Evolutionary conservation across 768 basidiomycete genomes (phyloP).

Genomic region (Candolleomyces aberdarensis): DNA sequence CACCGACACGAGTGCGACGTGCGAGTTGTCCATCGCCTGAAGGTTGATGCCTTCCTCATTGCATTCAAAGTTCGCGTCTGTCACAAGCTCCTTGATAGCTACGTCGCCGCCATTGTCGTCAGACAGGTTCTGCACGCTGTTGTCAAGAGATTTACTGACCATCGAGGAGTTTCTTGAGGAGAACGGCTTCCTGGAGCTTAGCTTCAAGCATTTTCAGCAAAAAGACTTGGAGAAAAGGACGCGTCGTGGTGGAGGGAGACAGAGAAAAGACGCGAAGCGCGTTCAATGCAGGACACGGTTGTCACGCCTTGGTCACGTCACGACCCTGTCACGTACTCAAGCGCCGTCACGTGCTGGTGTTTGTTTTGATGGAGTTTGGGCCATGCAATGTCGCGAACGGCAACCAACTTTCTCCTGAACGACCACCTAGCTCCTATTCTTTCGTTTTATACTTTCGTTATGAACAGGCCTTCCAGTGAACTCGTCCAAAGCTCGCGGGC

Average conservation of each 20-base stretch:
- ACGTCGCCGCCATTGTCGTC: background rate
- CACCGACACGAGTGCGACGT: constrained; percentile 94
- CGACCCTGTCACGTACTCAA: constrained; percentile 10
- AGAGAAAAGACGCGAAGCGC: constrained; percentile 29
- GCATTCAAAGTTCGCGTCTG: constrained; percentile 97
- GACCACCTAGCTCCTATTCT: background rate
- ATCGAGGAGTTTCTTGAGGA: constrained; percentile 90
- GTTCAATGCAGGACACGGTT: constrained; percentile 21
- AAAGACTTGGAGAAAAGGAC: constrained; percentile 4
- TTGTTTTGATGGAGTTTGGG: background rate
- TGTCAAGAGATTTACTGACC: constrained; percentile 45
- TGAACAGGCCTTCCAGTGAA: background rate
- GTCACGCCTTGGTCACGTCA: constrained; percentile 21
- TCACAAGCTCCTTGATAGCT: constrained; percentile 98
- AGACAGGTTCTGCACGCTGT: background rate
- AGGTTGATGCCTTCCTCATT: constrained; percentile 92
- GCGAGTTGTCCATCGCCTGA: constrained; percentile 99
- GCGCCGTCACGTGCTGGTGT: background rate
- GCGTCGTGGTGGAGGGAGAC: constrained; percentile 20
- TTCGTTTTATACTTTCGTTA: background rate
- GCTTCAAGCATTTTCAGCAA: constrained; percentile 78
- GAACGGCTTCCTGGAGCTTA: constrained; percentile 80
- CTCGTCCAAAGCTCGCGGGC: constrained; percentile 30
- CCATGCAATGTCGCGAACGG: no score
- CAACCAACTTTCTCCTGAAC: background rate